Evolutionary conservation across 306 rosid genomes (phyloP), one percentile per base, ranked within the genome.

Genomic region (barrel medic (Medicago truncatula)): DNA sequence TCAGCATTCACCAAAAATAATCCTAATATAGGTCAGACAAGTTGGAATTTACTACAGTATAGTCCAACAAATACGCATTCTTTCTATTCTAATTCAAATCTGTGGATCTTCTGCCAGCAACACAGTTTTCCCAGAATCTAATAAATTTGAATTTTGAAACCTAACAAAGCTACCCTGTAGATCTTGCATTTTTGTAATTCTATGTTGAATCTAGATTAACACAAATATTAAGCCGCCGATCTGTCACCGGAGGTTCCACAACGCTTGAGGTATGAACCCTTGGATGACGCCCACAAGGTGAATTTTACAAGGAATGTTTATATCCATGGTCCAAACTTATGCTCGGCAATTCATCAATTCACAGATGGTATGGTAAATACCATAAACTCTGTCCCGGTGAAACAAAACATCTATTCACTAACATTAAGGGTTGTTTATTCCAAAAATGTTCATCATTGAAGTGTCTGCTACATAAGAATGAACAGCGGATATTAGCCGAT

Each of bases 381-480:
- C 71, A 75, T 58, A 60, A 68, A 68, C 71, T 73, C 67, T 82
- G 76, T 63, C 80, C 70, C 12, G 20, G 66, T 59, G 62, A 54
- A 72, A 69, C 52, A 82, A 36, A 40, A 17, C 56, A 71, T 58
- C 8, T 28, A 39, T 57, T 70, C 56, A 41, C 18, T 25, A 44
- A 62, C 74, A 66, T 50, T 49, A 54, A 23, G 38, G 49, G 56
- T 56, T 13, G 66, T 36, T 36, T 34, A 64, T 50, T 44, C 61
- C 52, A 18, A 65, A 50, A 81, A 58, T 50, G 25, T 80, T 80
- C 67, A 41, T 13, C 17, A 14, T 73, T 20, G 13, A 61, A 41
- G 36, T 34, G 47, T 50, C 75, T 69, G 43, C 77, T n/a, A 31
- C 71, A 67, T 71, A 44, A 64, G 25, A 40, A 61, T 9, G 69